These are phyloP conservation scores for Balamuthia mandrillaris DNA, from an alignment of 208 protist species.

Conservation along the genomic window DNA sequence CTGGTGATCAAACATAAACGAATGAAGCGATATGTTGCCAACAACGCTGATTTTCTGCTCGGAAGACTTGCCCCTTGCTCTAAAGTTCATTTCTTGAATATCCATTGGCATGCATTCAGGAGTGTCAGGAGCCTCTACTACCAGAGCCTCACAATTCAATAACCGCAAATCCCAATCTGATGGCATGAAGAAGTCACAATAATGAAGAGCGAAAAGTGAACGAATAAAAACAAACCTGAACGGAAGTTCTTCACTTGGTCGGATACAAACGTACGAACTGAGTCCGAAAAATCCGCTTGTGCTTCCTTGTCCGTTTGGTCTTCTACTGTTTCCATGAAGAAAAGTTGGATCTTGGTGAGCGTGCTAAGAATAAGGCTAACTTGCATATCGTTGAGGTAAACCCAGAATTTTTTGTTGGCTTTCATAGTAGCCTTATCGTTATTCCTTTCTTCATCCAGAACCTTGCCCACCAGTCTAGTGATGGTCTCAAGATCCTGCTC, in stretches of 20 bases:
- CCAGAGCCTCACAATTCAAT: not conserved
- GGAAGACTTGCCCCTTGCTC: not conserved
- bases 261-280: conserved; percentile 6
- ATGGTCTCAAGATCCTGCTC: too few species aligned
- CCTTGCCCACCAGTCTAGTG: too few species aligned
- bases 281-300: not conserved
- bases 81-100: not conserved
- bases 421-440: conserved; percentile 28
- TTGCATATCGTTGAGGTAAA: not conserved
- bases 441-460: not conserved
- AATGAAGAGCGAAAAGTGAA: not conserved
- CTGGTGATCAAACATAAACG: not conserved
- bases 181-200: not conserved
- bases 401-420: conserved; percentile 28
- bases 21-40: not conserved
- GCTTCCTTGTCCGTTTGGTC: not conserved
- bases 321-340: not conserved
- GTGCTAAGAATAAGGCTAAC: conserved; percentile 20
- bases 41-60: conserved; percentile 11
- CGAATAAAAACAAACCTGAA: not conserved
- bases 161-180: conserved; percentile 8
- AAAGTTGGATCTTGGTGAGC: conserved; percentile 12
- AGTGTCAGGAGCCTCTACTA: conserved; percentile 22
- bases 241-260: conserved; percentile 25
- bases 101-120: conserved; percentile 16